Evolutionary conservation across 768 basidiomycete species (phyloP), one percentile per base, ranked within the genome.

Genomic region (Pisolithus sp.): DNA sequence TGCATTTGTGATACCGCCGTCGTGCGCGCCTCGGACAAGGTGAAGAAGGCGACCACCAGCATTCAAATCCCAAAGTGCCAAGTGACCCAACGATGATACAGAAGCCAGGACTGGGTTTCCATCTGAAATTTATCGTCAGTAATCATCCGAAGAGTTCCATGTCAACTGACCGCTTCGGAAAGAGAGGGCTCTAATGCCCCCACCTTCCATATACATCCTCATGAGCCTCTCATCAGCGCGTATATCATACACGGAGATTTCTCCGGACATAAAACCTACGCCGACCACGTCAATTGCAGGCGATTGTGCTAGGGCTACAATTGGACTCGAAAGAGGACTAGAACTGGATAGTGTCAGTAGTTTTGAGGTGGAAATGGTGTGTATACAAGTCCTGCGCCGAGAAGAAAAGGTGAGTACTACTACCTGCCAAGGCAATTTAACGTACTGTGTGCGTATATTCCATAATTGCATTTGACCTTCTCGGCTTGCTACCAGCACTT

Each of bases 211-310:
- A 59, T 83, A 84, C 74, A 98, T 85, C 48, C 83, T 75, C 76
- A 97, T 84, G 9, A 99, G 72, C 28, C 85, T 78, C 66, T 97
- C 94, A 55, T 95, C 93, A 9, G 89, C 80, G 31, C 93, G 83
- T 46, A 97, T 78, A 63, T 99, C 96, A 62, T 93, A 88, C 4
- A 99, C 77, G 0, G 86, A 83, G 26, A 96, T 82, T 59, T 89
- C 84, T 38, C 96, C 96, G 1, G 88, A 89, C 1, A 84, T 74
- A 64, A 89, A 91, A 1, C 93, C 95, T 46, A 99, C 74, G n/a
- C 91, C 96, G 37, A 98, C 78, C 9, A 98, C 92, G 61, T 99
- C 96, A 48, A 98, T 86, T 13, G 94, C 96, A 23, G 95, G 94
- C 8, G 93, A 94, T 64, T 96, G 96, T 1, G 82, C 81, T 37